Percentiles rank a stretch among this genome's conserved stretches.
phyloP scores from a whole-genome alignment of 2,329 filamentous ascomycete species.

The Exserohilum turcica region DNA sequence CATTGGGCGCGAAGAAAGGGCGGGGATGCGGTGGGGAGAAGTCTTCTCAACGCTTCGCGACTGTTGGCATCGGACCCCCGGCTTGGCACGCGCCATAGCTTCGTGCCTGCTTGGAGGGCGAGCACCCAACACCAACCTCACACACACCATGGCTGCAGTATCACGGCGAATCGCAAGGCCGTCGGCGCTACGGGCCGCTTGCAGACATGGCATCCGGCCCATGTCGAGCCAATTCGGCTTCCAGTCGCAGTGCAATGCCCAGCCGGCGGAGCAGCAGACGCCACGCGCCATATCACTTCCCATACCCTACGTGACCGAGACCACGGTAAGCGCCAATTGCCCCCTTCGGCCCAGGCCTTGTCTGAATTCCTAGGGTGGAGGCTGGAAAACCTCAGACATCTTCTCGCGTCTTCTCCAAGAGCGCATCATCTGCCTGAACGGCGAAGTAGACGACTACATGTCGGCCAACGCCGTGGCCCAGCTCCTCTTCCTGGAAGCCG shows the following conservation, averaged over 20 bases:
- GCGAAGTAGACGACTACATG: conserved; percentile 84
- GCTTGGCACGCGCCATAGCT: conserved; percentile 23
- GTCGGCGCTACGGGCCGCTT: conserved; percentile 9
- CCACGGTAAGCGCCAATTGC: conserved; percentile 46
- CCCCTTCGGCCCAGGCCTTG: not conserved
- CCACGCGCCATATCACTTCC: conserved; percentile 50
- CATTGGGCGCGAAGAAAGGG: conserved; percentile 30
- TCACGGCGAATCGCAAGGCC: conserved; percentile 34
- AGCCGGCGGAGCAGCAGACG: conserved; percentile 24
- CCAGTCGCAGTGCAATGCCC: conserved; percentile 24
- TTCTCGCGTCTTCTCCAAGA: conserved; percentile 64
- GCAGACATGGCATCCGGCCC: conserved; percentile 26
- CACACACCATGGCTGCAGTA: conserved; percentile 41
- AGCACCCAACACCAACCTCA: conserved; percentile 10
- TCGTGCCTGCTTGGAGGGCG: conserved; percentile 6
- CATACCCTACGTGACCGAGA: conserved; percentile 58
- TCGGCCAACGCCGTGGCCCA: conserved; percentile 96
- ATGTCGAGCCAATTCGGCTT: conserved; percentile 36
- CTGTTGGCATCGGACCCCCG: conserved; percentile 23
- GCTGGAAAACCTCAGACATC: conserved; percentile 58
- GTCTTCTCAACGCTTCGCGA: conserved; percentile 8
- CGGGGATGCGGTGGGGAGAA: conserved; percentile 1
- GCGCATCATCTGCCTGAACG: conserved; percentile 92
- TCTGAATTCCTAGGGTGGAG: conserved; percentile 53
- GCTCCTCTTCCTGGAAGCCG: conserved; percentile 95